Percentiles rank a stretch among this genome's conserved stretches.
Conservation (phyloP, 768 basidiomycete species). For the Suillus tomentosus region DNA sequence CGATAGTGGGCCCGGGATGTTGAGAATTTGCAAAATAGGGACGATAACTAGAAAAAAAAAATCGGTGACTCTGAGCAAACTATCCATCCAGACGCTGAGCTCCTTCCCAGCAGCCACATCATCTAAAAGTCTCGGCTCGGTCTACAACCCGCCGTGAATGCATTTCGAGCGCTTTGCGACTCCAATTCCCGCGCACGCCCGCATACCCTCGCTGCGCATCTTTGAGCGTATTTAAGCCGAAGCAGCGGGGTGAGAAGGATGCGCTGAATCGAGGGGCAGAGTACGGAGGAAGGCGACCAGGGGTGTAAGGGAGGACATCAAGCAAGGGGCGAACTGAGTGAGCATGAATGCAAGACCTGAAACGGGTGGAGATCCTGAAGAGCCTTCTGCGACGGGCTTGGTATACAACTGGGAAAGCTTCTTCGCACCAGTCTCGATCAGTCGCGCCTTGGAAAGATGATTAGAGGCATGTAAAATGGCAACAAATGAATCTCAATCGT, state of each 20-base stretch:
- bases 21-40: not conserved
- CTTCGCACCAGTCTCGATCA: conserved; percentile 82
- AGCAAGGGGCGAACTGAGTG: conserved; percentile 53
- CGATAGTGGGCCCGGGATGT: not conserved
- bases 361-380: conserved; percentile 69
- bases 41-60: conserved; percentile 36
- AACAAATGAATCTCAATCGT: not conserved
- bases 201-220: conserved; percentile 84
- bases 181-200: conserved; percentile 85
- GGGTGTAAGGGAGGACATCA: conserved; percentile 57
- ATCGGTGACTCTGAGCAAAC: conserved; percentile 66
- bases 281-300: conserved; percentile 71
- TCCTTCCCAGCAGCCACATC: conserved; percentile 67
- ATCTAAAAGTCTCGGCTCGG: conserved; percentile 66
- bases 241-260: conserved; percentile 81
- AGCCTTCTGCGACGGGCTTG: conserved; percentile 86
- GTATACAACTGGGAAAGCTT: conserved; percentile 82
- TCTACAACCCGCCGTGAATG: conserved; percentile 71
- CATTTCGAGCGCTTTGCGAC: conserved; percentile 69
- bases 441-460: conserved; percentile 49
- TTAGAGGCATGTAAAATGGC: not conserved
- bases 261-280: conserved; percentile 76
- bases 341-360: conserved; percentile 58
- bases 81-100: conserved; percentile 70
- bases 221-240: conserved; percentile 57